Conservation (phyloP, 306 rosid species). For the Hippophae rhamnoides region DNA sequence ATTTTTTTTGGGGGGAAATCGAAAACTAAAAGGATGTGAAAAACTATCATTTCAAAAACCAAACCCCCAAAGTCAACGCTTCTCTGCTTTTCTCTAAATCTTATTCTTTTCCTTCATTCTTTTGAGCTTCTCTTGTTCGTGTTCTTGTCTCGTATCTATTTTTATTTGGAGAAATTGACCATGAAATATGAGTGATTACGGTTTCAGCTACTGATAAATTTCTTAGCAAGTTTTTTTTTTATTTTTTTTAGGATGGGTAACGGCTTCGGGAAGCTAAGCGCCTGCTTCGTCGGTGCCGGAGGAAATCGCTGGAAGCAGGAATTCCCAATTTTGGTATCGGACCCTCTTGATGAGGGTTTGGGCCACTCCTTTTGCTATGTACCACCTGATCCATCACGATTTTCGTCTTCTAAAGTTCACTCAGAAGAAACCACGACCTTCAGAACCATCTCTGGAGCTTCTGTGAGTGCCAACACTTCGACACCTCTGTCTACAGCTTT, state of each 20-base stretch:
- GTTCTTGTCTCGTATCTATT: constrained; percentile 11
- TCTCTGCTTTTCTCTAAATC: constrained; percentile 22
- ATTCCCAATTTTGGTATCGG: constrained; percentile 37
- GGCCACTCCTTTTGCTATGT: constrained; percentile 99
- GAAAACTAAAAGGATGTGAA: not conserved
- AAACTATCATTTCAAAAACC: constrained; percentile 24
- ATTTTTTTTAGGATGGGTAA: constrained; percentile 49
- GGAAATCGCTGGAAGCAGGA: constrained; percentile 44
- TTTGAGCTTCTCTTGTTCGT: constrained; percentile 7
- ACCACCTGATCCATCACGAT: constrained; percentile 65
- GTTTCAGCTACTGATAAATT: not conserved
- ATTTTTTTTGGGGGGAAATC: not conserved
- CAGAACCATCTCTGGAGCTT: constrained; percentile 88
- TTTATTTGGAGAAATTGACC: constrained; percentile 10
- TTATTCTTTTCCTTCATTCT: constrained; percentile 13
- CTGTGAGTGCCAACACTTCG: constrained; percentile 93
- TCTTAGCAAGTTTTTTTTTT: not conserved
- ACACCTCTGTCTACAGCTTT: constrained; percentile 84
- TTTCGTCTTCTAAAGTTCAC: constrained; percentile 73
- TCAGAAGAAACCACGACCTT: constrained; percentile 93
- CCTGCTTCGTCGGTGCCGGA: constrained; percentile 58
- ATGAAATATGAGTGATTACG: constrained; percentile 29
- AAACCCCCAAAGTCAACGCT: constrained; percentile 45
- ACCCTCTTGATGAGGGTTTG: constrained; percentile 67
- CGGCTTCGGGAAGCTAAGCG: constrained; percentile 68